Evolutionary conservation across 768 basidiomycete genomes (phyloP).

Genomic region (Mycena amicta): DNA sequence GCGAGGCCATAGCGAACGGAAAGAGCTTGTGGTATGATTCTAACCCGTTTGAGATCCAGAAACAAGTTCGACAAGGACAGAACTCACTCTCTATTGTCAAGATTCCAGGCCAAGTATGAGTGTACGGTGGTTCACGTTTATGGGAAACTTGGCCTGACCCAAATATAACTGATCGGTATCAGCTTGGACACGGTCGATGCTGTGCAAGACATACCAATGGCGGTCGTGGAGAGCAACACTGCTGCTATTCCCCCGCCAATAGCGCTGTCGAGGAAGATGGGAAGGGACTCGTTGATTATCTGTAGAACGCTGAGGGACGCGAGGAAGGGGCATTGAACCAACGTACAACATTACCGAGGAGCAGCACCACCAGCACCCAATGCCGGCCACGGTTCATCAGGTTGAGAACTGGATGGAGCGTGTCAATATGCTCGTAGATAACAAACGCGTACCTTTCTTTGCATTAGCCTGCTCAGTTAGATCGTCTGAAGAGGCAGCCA

Average conservation of each 20-base stretch:
- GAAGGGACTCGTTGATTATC: constrained; percentile 80
- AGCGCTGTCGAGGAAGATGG: constrained; percentile 80
- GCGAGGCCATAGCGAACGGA: constrained; percentile 78
- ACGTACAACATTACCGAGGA: constrained; percentile 75
- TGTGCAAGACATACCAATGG: constrained; percentile 47
- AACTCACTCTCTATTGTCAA: neutral
- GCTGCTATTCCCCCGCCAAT: constrained; percentile 76
- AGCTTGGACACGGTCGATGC: no score
- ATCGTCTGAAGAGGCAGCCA: constrained; percentile 80
- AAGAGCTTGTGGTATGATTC: constrained; percentile 68
- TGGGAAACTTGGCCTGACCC: constrained; percentile 52
- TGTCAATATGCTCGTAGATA: neutral
- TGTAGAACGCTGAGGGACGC: neutral
- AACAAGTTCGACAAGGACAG: neutral
- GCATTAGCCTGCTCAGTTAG: constrained; percentile 68
- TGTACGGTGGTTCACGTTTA: neutral
- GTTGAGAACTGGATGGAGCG: constrained; percentile 42
- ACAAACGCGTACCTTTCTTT: constrained; percentile 51
- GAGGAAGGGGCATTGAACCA: neutral
- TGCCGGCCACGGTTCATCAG: constrained; percentile 72
- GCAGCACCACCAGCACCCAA: constrained; percentile 93
- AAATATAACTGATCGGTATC: constrained; percentile 77
- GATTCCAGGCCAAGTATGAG: neutral
- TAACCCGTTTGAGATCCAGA: no score
- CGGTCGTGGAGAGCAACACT: constrained; percentile 75